Conservation (phyloP, 78 protist species). For the Cyanophora paradoxa region DNA sequence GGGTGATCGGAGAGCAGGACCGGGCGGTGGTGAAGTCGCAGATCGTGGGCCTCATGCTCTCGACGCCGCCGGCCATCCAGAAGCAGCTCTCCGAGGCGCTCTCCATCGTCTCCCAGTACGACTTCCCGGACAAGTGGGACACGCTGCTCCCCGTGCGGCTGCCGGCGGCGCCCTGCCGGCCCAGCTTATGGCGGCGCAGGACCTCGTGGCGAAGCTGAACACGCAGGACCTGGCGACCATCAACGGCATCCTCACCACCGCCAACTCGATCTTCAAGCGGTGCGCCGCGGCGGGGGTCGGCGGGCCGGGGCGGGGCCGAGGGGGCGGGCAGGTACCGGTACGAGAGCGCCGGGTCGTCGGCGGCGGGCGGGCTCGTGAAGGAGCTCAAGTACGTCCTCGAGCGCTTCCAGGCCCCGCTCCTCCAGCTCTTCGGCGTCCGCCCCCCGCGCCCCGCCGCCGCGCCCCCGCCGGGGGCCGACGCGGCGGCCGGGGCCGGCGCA, state of each 20-base stretch:
- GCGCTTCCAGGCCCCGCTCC: slow-evolving; percentile 17
- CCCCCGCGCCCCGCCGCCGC: too few species aligned
- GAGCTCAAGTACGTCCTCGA: slow-evolving; percentile 29
- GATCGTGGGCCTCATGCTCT: background rate
- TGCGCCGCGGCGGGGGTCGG: background rate
- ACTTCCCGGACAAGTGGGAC: slow-evolving; percentile 30
- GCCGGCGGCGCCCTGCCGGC: background rate
- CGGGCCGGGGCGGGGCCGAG: background rate
- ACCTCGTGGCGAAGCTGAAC: background rate
- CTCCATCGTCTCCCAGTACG: background rate
- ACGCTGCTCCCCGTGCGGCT: slow-evolving; percentile 6
- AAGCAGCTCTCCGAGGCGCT: slow-evolving; percentile 34
- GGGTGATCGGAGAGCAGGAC: background rate
- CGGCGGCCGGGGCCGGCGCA: too few species aligned
- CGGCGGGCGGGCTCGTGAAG: slow-evolving; percentile 24
- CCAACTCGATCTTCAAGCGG: slow-evolving; percentile 24
- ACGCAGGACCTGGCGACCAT: background rate
- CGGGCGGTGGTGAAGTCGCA: background rate
- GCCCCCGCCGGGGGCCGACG: too few species aligned
- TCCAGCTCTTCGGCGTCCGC: background rate
- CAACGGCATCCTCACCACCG: background rate
- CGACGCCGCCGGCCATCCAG: slow-evolving; percentile 7
- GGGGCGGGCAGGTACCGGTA: slow-evolving; percentile 14
- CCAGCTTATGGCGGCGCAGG: background rate
- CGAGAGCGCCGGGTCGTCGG: too few species aligned